Percentiles rank a stretch among this genome's conserved stretches.
Evolutionary conservation across 2,329 filamentous ascomycete genomes (phyloP).

Genomic region (Boeremia exigua): DNA sequence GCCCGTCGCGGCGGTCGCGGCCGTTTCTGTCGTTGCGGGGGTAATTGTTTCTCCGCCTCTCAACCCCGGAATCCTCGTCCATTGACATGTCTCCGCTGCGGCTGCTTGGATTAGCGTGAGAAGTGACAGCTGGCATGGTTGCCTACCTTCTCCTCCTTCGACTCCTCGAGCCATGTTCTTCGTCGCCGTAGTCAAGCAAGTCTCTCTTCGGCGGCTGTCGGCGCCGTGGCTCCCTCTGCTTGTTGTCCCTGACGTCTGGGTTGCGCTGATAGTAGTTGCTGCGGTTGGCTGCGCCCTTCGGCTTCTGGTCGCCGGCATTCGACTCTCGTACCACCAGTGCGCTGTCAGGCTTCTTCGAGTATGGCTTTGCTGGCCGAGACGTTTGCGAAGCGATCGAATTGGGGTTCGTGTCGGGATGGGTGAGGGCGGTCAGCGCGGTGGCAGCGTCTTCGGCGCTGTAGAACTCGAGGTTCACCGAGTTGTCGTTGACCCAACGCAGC

Average conservation of each 20-base stretch:
- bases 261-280: conserved; percentile 94
- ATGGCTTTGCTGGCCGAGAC: conserved; percentile 70
- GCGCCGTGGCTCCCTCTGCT: conserved; percentile 59
- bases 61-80: conserved; percentile 70
- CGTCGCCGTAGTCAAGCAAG: conserved; percentile 40
- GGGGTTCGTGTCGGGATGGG: conserved; percentile 54
- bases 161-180: conserved; percentile 29
- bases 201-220: conserved; percentile 49
- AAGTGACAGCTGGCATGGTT: background rate
- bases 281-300: conserved; percentile 74
- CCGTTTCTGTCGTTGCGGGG: conserved; percentile 9
- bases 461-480: conserved; percentile 86
- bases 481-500: conserved; percentile 95
- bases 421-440: conserved; percentile 60
- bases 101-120: conserved; percentile 33
- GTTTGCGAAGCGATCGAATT: conserved; percentile 60
- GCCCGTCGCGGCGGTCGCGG: conserved; percentile 25
- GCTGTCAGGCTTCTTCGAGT: conserved; percentile 71
- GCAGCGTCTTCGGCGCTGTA: conserved; percentile 60
- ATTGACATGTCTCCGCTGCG: conserved; percentile 73
- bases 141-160: conserved; percentile 32
- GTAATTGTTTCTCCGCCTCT: conserved; percentile 30
- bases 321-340: conserved; percentile 76
- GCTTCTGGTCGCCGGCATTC: conserved; percentile 78
- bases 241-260: conserved; percentile 73